Conservation (phyloP, 2,329 filamentous ascomycete genomes). For the Epichloe baconii region DNA sequence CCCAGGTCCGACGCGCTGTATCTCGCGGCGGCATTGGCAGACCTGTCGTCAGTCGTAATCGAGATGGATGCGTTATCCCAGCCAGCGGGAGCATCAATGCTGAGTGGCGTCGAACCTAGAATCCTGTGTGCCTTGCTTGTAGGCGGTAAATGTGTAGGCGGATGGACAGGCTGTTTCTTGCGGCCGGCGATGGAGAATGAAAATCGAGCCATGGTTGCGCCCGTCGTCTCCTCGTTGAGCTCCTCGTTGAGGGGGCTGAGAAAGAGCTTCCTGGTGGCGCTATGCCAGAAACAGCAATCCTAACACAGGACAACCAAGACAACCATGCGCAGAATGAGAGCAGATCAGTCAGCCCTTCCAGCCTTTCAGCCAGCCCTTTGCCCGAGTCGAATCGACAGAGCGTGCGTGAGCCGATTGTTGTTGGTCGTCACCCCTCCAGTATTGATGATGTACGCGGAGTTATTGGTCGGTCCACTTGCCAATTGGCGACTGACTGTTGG, state of each 20-base stretch:
- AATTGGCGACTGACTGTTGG: not conserved
- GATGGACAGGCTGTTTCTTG: slow-evolving; percentile 24
- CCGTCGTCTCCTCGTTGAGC: not conserved
- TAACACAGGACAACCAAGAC: not conserved
- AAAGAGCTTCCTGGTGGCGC: not conserved
- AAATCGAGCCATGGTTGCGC: slow-evolving; percentile 29
- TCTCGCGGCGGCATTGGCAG: slow-evolving; percentile 26
- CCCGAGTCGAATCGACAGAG: too few relatives aligned
- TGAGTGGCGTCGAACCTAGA: slow-evolving; percentile 33
- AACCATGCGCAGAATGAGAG: not conserved
- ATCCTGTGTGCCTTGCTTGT: slow-evolving; percentile 40
- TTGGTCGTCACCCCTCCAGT: not conserved
- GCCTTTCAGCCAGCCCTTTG: not conserved
- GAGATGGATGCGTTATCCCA: slow-evolving; percentile 33
- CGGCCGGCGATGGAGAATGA: slow-evolving; percentile 35
- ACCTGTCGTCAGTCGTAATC: slow-evolving; percentile 30
- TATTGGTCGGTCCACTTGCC: not conserved
- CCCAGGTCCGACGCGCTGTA: slow-evolving; percentile 12
- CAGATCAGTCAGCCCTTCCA: too few relatives aligned
- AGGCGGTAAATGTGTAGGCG: slow-evolving; percentile 20
- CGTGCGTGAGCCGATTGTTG: not conserved
- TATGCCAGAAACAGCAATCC: not conserved
- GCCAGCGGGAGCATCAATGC: slow-evolving; percentile 23
- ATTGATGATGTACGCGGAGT: not conserved
- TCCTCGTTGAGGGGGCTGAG: not conserved